Evolutionary conservation across 441 rosid species (phyloP).

Genomic region (Corymbia calophylla): DNA sequence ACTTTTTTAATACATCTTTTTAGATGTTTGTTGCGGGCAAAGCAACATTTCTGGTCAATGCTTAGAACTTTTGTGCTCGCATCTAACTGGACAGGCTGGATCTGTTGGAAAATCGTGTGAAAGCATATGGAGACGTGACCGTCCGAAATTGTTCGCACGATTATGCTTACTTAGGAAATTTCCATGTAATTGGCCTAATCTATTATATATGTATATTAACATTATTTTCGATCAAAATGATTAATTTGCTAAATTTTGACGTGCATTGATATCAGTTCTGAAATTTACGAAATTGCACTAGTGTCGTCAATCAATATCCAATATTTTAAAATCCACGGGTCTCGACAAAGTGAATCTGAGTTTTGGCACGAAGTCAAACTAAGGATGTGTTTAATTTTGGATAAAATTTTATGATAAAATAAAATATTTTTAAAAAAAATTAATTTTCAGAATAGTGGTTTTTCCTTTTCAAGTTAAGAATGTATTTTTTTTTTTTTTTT

Average conservation of each 20-base stretch:
- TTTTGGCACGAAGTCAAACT: not conserved
- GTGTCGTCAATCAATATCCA: not conserved
- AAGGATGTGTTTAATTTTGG: not conserved
- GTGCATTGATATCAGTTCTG: not conserved
- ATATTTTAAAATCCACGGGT: not conserved
- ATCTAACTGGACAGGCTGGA: not conserved
- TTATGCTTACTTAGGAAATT: not conserved
- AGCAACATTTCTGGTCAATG: not conserved
- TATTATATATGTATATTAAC: not conserved
- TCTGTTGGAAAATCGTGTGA: not conserved
- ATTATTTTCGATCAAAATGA: not conserved
- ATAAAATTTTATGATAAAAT: not conserved
- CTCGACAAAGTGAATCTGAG: not conserved
- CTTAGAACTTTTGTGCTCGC: not conserved
- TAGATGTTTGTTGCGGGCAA: not conserved
- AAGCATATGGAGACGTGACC: not conserved
- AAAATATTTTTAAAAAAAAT: too few relatives aligned
- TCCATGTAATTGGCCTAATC: not conserved
- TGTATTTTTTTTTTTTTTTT: not conserved
- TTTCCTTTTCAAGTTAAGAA: not conserved
- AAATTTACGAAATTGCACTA: not conserved
- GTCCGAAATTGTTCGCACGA: not conserved
- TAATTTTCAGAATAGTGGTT: not conserved
- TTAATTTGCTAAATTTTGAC: not conserved
- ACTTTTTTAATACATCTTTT: not conserved